Conservation (phyloP, 768 basidiomycete genomes). For the Leccinellum albellum region DNA sequence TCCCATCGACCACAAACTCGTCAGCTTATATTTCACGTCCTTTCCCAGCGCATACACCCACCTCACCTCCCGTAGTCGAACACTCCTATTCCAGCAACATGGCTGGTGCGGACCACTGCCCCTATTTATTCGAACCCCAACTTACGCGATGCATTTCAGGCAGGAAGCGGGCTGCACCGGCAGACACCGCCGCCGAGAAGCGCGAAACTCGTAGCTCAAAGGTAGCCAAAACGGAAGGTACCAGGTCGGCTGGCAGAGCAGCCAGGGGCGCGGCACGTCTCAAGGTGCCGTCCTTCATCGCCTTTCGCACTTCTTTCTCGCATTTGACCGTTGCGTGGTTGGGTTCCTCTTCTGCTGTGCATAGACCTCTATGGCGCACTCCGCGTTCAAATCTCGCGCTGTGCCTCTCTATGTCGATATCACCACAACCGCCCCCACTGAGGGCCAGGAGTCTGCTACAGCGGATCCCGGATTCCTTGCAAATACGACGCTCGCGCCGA, state of each 20-base stretch:
- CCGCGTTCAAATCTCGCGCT: slow-evolving; percentile 61
- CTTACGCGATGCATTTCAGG: slow-evolving; percentile 21
- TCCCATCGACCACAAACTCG: slow-evolving; percentile 8
- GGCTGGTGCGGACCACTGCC: slow-evolving; percentile 26
- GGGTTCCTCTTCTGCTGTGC: neutral
- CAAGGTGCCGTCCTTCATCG: slow-evolving; percentile 38
- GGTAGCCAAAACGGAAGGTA: slow-evolving; percentile 43
- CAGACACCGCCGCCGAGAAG: slow-evolving; percentile 25
- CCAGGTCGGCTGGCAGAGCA: slow-evolving; percentile 29
- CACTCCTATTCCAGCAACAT: slow-evolving; percentile 10
- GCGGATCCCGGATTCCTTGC: slow-evolving; percentile 62
- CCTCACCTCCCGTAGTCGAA: neutral
- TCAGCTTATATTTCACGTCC: neutral
- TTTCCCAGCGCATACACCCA: neutral
- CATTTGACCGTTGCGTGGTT: slow-evolving; percentile 1
- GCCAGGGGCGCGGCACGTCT: slow-evolving; percentile 39
- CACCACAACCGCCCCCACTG: slow-evolving; percentile 58
- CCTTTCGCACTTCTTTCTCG: neutral
- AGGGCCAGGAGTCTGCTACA: slow-evolving; percentile 29
- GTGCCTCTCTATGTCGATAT: slow-evolving; percentile 65
- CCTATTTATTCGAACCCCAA: slow-evolving; percentile 14
- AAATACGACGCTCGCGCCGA: slow-evolving; percentile 51
- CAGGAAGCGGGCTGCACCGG: slow-evolving; percentile 46
- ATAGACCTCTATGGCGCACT: slow-evolving; percentile 45
- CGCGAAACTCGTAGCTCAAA: slow-evolving; percentile 47